Base-by-base conservation (phyloP, 140 eudicot species). In the Oenanthe javanica region DNA sequence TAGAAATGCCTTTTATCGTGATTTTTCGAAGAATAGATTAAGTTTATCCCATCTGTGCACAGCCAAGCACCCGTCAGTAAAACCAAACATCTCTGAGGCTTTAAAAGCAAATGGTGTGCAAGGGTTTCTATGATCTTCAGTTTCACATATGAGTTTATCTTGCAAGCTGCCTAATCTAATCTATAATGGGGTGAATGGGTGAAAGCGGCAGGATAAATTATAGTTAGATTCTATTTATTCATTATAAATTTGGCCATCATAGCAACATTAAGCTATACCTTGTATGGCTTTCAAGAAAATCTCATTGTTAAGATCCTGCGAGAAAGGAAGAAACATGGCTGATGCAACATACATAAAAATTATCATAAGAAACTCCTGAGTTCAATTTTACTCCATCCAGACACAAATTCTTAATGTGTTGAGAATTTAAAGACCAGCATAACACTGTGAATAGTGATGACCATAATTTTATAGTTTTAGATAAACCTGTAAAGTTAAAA, bases 11-110 rank as follows among this genome's bases (percentile, higher is more conserved):
- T 81, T 8, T 18, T 86, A 93, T 97, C 91, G 86, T 0, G 98
- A 79, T 71, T 87, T 84, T 25, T 85, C 80, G 78, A 93, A 88
- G 81, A 93, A 93, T 79, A 61, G 47, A 50, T 93, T 93, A 14
- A 93, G 86, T 77, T 91, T 87, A 86, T 93, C 98, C 98, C 98
- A 93, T 90, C 97, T 89, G 49, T 88, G 80, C 77, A 85, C 70
- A 11, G 97, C 90, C 36, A 93, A 80, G 80, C 98, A 93, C 21
- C 96, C 96, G 0, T 87, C 38, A 36, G 85, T 86, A 82, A 87
- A 93, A 79, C 91, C 83, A 81, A 93, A 90, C 85, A 93, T 73
- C 43, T 67, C 87, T 9, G 96, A 84, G 38, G 83, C n/a, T n/a
- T n/a, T n/a, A n/a, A n/a, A n/a, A n/a, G n/a, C n/a, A n/a, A n/a